phyloP scores from a whole-genome alignment of 495 filamentous ascomycete species.

The Barbatosphaeria neglecta region DNA sequence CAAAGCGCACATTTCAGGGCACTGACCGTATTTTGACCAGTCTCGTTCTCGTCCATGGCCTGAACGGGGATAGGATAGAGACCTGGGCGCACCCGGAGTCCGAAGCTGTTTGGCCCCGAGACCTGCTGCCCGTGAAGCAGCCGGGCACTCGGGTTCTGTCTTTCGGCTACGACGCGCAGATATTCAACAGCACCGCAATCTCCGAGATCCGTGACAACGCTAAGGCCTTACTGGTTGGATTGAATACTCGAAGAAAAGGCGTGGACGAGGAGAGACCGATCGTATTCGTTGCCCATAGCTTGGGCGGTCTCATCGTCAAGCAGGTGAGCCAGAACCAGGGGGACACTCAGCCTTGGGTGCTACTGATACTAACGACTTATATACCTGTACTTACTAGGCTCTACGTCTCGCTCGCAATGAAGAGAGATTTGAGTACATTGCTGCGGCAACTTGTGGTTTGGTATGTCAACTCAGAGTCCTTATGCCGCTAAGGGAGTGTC shows the following conservation, averaged over 20 bases:
- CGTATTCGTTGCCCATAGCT: constrained; percentile 4
- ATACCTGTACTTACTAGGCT: too few relatives aligned
- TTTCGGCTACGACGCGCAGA: not conserved
- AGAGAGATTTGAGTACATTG: not conserved
- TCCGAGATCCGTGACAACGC: not conserved
- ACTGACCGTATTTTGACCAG: too few relatives aligned
- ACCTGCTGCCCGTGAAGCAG: not conserved
- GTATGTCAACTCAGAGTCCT: not conserved
- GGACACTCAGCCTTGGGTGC: not conserved
- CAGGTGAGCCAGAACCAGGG: not conserved
- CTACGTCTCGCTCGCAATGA: constrained; percentile 3
- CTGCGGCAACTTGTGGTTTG: not conserved
- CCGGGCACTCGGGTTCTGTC: not conserved
- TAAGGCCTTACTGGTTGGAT: not conserved
- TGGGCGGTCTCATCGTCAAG: constrained; percentile 7
- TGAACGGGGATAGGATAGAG: not conserved
- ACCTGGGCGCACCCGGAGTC: not conserved
- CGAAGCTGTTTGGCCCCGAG: not conserved
- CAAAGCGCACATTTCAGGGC: too few relatives aligned
- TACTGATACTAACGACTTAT: not conserved
- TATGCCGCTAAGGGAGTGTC: not conserved
- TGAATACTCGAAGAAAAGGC: not conserved
- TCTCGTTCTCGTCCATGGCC: not conserved
- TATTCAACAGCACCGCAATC: not conserved
- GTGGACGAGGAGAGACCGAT: not conserved